These are phyloP conservation scores for Penicillium frequentans DNA, from an alignment of 2,329 filamentous ascomycete species.

Conservation along the genomic window DNA sequence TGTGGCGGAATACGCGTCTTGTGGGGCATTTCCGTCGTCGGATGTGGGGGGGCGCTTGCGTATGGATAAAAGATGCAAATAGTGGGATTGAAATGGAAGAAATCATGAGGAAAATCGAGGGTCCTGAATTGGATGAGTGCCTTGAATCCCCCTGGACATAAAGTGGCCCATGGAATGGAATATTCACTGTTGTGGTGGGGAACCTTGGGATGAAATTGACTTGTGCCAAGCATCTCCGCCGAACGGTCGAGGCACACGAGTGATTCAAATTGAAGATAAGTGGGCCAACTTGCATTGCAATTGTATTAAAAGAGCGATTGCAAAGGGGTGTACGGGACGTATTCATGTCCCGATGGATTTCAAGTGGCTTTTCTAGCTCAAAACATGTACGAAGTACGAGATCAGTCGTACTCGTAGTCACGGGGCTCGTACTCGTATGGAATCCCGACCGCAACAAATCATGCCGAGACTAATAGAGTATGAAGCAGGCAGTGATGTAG, in stretches of 20 bases:
- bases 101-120: too few species aligned
- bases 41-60: neutral
- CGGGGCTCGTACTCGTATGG: neutral
- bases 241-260: neutral
- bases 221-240: conserved; percentile 1
- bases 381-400: too few species aligned
- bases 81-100: neutral
- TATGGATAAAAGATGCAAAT: neutral
- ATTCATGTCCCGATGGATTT: neutral
- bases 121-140: too few species aligned
- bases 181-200: neutral
- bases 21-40: neutral
- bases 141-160: too few species aligned
- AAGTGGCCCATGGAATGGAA: neutral
- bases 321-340: neutral
- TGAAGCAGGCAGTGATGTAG: neutral
- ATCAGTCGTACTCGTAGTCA: neutral
- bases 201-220: neutral
- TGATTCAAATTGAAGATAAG: neutral
- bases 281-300: neutral
- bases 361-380: neutral
- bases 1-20: conserved; percentile 1
- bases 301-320: neutral
- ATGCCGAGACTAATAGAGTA: too few species aligned
- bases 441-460: too few species aligned